These are phyloP conservation scores for Fusarium sp. DNA, from an alignment of 2,329 filamentous ascomycete genomes.

Conservation along the genomic window DNA sequence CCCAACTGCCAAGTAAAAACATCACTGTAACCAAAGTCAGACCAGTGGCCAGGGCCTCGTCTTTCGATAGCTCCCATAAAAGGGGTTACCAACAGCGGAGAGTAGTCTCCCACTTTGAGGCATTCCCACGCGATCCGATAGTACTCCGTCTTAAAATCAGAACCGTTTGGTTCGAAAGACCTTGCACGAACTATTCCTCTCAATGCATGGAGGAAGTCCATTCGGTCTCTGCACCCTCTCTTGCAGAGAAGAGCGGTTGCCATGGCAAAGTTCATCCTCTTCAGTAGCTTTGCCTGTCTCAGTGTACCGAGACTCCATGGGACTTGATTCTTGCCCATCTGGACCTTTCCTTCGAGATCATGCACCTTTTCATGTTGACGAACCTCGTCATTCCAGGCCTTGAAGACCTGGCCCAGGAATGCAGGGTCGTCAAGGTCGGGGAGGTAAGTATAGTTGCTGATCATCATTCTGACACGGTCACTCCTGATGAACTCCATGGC, in stretches of 20 bases:
- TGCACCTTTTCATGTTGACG: neutral
- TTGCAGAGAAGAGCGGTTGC: neutral
- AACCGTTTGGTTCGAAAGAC: neutral
- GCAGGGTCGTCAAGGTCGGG: neutral
- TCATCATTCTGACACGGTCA: neutral
- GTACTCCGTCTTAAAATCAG: neutral
- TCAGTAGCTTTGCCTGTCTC: neutral
- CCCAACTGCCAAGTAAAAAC: neutral
- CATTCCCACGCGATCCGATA: neutral
- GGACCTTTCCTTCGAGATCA: neutral
- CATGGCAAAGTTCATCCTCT: neutral
- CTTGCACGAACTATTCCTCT: neutral
- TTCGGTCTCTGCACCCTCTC: neutral
- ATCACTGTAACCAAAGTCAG: neutral
- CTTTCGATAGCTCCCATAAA: neutral
- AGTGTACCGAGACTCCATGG: neutral
- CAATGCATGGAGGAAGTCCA: neutral
- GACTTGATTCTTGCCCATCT: neutral
- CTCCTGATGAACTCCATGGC: constrained; percentile 3
- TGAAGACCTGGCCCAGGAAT: neutral
- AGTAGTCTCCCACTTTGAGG: neutral
- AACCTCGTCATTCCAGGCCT: neutral
- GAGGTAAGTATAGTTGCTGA: neutral
- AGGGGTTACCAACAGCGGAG: neutral
- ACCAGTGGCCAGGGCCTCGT: neutral